Evolutionary conservation across 1,139 yeast genomes (phyloP).

Genomic region (Debaryomyces udenii): DNA sequence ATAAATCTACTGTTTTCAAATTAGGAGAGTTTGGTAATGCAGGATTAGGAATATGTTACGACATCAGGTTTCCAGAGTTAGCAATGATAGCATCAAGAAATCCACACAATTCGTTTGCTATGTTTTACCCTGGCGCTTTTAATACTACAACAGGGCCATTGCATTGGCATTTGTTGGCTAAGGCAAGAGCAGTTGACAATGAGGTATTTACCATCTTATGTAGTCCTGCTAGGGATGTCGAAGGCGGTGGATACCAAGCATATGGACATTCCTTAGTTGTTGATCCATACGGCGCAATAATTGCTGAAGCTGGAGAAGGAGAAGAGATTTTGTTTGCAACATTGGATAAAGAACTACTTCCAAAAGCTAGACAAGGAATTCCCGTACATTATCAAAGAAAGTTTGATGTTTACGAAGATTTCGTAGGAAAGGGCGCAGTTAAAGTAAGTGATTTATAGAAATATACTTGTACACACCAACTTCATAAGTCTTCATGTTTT

Average conservation of each 20-base stretch:
- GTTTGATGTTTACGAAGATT: constrained; percentile 29
- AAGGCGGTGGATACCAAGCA: constrained; percentile 68
- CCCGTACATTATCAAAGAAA: constrained; percentile 30
- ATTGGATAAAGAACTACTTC: constrained; percentile 24
- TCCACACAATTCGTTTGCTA: constrained; percentile 63
- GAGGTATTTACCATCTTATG: constrained; percentile 76
- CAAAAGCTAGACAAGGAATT: constrained; percentile 24
- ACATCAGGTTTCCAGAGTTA: constrained; percentile 80
- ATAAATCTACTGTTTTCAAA: constrained; percentile 49
- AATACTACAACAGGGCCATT: constrained; percentile 85
- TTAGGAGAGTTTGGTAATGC: constrained; percentile 45
- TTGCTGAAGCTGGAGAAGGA: constrained; percentile 52
- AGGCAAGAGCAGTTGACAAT: constrained; percentile 80
- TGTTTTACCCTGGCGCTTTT: constrained; percentile 85
- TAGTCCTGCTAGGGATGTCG: constrained; percentile 58
- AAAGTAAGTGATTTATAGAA: constrained; percentile 40
- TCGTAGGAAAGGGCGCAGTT: constrained; percentile 36
- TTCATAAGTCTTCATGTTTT: constrained; percentile 49
- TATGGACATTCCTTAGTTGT: constrained; percentile 78
- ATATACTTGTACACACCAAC: constrained; percentile 1
- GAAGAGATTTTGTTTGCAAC: constrained; percentile 31
- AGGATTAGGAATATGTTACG: constrained; percentile 81
- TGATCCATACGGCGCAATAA: constrained; percentile 81
- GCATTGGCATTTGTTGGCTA: constrained; percentile 79
- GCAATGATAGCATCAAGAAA: constrained; percentile 57